Evolutionary conservation across 768 basidiomycete genomes (phyloP).

Genomic region (Porphyrellus cyaneotinctus): DNA sequence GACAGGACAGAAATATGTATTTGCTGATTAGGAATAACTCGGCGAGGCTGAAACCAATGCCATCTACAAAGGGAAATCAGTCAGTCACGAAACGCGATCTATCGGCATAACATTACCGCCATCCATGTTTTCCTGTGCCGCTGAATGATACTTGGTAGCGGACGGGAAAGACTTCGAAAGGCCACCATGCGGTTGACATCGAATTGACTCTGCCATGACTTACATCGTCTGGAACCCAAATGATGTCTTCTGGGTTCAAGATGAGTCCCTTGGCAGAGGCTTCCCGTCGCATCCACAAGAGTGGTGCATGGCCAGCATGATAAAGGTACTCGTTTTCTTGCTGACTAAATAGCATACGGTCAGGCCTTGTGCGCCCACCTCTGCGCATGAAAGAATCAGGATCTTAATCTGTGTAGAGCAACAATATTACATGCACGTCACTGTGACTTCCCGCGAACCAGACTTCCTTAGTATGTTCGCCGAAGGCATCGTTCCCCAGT

Average conservation of each 20-base stretch:
- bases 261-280: background rate
- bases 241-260: background rate
- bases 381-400: background rate
- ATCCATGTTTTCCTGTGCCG: background rate
- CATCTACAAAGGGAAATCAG: background rate
- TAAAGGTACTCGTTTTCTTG: too few relatives aligned
- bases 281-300: background rate
- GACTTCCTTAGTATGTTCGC: background rate
- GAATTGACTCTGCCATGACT: background rate
- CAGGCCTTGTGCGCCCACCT: background rate
- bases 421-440: background rate
- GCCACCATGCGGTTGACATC: background rate
- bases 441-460: background rate
- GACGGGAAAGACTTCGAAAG: background rate
- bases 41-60: background rate
- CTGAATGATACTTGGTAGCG: too few relatives aligned
- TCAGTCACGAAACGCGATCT: background rate
- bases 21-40: background rate
- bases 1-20: background rate
- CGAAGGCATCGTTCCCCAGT: too few relatives aligned
- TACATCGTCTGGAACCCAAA: background rate
- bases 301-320: background rate
- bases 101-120: background rate
- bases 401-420: too few relatives aligned
- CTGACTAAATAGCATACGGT: background rate